phyloP scores from a whole-genome alignment of 2,329 filamentous ascomycete genomes.

The Pyricularia sp. region DNA sequence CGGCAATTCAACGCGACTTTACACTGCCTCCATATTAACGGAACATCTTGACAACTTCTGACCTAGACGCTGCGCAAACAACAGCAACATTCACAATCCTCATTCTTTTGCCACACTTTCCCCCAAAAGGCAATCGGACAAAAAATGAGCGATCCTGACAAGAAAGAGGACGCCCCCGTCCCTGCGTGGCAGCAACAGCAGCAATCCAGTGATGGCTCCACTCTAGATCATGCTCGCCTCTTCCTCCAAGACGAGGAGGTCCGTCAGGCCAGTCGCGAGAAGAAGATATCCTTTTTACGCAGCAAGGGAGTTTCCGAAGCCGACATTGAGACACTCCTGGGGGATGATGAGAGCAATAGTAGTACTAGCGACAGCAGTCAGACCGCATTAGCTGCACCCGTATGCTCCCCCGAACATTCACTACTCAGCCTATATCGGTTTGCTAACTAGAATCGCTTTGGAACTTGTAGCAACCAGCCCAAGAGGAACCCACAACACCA shows the following conservation, averaged over 20 bases:
- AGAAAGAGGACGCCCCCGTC: constrained; percentile 9
- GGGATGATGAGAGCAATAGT: constrained; percentile 12
- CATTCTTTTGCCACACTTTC: background rate
- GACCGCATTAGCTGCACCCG: background rate
- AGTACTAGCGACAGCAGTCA: background rate
- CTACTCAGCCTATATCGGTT: background rate
- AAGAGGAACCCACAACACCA: background rate
- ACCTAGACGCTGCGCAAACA: background rate
- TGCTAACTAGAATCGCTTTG: background rate
- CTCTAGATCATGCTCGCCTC: constrained; percentile 57
- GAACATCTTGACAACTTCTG: background rate
- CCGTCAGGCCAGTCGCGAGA: constrained; percentile 55
- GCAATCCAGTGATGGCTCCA: constrained; percentile 5
- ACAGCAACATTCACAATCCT: background rate
- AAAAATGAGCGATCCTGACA: constrained; percentile 15
- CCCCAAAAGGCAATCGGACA: background rate
- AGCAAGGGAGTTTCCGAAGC: constrained; percentile 62
- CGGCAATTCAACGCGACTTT: background rate
- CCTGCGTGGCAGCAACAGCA: constrained; percentile 12
- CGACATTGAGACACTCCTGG: constrained; percentile 61
- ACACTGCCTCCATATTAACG: background rate
- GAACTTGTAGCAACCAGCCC: background rate
- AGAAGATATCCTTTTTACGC: constrained; percentile 67
- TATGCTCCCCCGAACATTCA: background rate
- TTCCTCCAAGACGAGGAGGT: constrained; percentile 73